Percentiles rank a stretch among this genome's conserved stretches.
Evolutionary conservation across 2,329 filamentous ascomycete genomes (phyloP).

Genomic region (Diaporthe citrichinensis): DNA sequence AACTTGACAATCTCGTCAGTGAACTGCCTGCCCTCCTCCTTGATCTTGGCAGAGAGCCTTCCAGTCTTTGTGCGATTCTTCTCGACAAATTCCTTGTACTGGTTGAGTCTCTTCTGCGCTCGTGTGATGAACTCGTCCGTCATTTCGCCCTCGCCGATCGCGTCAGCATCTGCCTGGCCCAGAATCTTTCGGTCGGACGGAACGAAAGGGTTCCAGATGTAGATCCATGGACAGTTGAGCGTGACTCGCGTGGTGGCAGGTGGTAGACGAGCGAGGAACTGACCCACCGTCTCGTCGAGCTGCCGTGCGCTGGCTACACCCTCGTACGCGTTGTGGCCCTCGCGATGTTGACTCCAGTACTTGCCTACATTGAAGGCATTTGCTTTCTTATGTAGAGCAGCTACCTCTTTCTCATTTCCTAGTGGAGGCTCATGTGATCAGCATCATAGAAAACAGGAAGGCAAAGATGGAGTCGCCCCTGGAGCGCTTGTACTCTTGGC

Average conservation of each 20-base stretch:
- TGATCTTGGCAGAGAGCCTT: not conserved
- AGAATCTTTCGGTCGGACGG: not conserved
- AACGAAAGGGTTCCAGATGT: constrained; percentile 13
- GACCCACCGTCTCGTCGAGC: constrained; percentile 6
- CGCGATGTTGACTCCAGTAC: not conserved
- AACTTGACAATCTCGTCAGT: not conserved
- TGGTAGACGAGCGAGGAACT: not conserved
- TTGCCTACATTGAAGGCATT: not conserved
- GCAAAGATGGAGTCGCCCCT: not conserved
- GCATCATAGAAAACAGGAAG: not conserved
- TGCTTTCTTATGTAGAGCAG: not conserved
- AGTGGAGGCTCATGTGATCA: not conserved
- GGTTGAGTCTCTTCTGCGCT: not conserved
- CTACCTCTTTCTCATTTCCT: not conserved
- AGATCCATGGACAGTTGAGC: constrained; percentile 1
- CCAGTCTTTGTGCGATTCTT: not conserved
- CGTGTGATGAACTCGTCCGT: not conserved
- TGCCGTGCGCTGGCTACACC: not conserved
- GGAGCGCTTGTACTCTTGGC: not conserved
- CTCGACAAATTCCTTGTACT: not conserved
- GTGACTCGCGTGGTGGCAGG: not conserved
- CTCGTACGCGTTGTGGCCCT: not conserved
- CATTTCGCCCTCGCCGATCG: not conserved
- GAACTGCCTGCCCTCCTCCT: not conserved
- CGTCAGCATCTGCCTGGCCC: not conserved